A percentile compares a stretch with the other conserved stretches of the same genome.
Evolutionary conservation across 2,329 filamentous ascomycete species (phyloP).

Genomic region (Aspergillus japonicus): DNA sequence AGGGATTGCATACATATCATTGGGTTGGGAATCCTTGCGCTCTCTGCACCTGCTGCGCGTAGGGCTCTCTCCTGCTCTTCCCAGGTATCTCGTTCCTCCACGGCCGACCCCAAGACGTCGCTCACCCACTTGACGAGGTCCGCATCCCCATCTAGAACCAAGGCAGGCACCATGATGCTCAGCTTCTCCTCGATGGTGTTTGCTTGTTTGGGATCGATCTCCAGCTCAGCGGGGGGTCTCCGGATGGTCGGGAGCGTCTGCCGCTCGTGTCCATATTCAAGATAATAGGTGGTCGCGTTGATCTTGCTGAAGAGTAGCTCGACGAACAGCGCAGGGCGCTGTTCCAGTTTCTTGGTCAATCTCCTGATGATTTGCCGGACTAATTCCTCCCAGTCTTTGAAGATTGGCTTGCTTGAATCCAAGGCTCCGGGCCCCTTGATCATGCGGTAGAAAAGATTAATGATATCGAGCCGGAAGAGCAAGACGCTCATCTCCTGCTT

Average conservation of each 20-base stretch:
- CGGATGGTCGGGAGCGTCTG: conserved; percentile 66
- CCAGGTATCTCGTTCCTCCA: conserved; percentile 74
- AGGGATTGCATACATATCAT: conserved; percentile 48
- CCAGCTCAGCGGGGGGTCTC: conserved; percentile 74
- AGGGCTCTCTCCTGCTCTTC: conserved; percentile 67
- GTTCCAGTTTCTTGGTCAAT: conserved; percentile 78
- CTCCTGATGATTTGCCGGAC: conserved; percentile 79
- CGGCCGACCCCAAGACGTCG: conserved; percentile 64
- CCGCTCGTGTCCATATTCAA: conserved; percentile 87
- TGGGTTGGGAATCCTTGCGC: conserved; percentile 26
- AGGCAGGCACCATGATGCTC: conserved; percentile 72
- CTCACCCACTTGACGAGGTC: conserved; percentile 82
- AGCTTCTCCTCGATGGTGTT: conserved; percentile 66
- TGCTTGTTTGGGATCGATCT: conserved; percentile 72
- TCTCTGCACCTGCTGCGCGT: conserved; percentile 40
- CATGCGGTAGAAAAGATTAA: conserved; percentile 84
- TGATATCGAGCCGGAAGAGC: conserved; percentile 86
- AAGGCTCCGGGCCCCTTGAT: conserved; percentile 83
- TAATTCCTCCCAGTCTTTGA: conserved; percentile 88
- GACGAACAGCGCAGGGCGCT: conserved; percentile 79
- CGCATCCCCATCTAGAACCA: conserved; percentile 76
- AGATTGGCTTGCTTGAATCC: conserved; percentile 64
- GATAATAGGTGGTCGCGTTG: conserved; percentile 74
- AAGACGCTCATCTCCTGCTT: conserved; percentile 90
- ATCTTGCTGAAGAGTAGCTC: conserved; percentile 96